Evolutionary conservation across 2,329 filamentous ascomycete genomes (phyloP).

Genomic region (Penicillium palitans): DNA sequence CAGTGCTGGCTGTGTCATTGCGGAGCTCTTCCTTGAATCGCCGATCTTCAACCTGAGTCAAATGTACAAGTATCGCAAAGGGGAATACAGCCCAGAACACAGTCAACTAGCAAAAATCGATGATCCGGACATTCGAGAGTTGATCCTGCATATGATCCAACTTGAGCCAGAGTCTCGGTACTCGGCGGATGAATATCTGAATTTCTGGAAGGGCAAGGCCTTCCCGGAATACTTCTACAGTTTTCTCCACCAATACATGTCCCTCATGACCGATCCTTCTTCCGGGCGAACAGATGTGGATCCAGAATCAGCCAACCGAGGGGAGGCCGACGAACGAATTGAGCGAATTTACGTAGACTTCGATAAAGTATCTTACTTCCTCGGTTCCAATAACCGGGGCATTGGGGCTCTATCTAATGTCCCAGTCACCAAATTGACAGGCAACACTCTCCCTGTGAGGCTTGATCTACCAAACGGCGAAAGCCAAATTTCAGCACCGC

Average conservation of each 20-base stretch:
- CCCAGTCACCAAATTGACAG: conserved; percentile 36
- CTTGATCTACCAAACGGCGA: conserved; percentile 85
- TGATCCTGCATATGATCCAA: conserved; percentile 96
- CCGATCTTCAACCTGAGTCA: conserved; percentile 98
- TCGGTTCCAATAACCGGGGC: conserved; percentile 68
- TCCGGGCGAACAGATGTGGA: conserved; percentile 73
- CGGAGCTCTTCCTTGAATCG: conserved; percentile 89
- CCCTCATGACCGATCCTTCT: conserved; percentile 85
- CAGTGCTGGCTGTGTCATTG: conserved; percentile 93
- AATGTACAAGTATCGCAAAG: conserved; percentile 87
- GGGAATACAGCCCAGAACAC: conserved; percentile 85
- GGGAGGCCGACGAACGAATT: conserved; percentile 90
- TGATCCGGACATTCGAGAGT: conserved; percentile 79
- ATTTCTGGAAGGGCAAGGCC: conserved; percentile 86
- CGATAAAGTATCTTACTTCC: conserved; percentile 94
- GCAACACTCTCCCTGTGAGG: conserved; percentile 65
- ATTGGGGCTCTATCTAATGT: conserved; percentile 35
- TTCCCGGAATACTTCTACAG: conserved; percentile 98
- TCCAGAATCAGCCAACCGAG: conserved; percentile 68
- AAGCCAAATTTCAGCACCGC: conserved; percentile 63
- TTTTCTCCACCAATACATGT: conserved; percentile 97
- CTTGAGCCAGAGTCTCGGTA: conserved; percentile 88
- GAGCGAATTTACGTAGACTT: conserved; percentile 92
- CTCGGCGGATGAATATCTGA: conserved; percentile 88
- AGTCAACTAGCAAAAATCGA: conserved; percentile 82